phyloP scores from a whole-genome alignment of 177 flowering plant genomes.

The Telopea speciosissima region DNA sequence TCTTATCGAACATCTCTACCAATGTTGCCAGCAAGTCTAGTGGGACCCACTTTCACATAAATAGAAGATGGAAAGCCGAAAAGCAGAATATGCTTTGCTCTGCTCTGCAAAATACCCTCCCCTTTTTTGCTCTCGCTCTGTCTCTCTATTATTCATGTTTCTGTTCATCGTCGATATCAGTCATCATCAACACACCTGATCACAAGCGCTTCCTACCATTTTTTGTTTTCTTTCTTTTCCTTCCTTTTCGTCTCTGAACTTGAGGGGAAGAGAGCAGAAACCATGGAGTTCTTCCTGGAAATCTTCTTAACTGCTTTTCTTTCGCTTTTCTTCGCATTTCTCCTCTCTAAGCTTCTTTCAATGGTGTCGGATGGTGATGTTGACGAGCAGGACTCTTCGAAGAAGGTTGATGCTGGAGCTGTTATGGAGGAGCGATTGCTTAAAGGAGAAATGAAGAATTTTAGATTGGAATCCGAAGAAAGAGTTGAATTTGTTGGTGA shows the following conservation, averaged over 20 bases:
- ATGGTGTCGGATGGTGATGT: background rate
- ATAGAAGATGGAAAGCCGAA: background rate
- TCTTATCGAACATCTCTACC: background rate
- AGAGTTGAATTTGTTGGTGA: conserved; percentile 11
- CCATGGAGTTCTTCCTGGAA: conserved; percentile 48
- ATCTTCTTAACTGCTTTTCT: conserved; percentile 36
- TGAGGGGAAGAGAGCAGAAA: background rate
- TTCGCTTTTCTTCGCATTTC: conserved; percentile 41
- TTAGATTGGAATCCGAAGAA: conserved; percentile 4
- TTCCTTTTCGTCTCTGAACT: background rate
- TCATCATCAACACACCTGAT: background rate
- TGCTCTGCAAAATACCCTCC: conserved; percentile 10
- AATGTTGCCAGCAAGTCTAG: background rate
- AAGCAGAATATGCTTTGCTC: conserved; percentile 37
- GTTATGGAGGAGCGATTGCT: conserved; percentile 8
- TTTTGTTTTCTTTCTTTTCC: background rate
- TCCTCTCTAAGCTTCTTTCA: conserved; percentile 40
- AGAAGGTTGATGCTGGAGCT: conserved; percentile 8
- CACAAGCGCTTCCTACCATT: too few relatives aligned
- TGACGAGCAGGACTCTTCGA: background rate
- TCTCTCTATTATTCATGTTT: background rate
- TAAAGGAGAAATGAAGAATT: conserved; percentile 14
- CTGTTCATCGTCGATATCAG: background rate
- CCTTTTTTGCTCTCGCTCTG: background rate
- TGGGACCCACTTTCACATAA: background rate